Evolutionary conservation across 495 filamentous ascomycete genomes (phyloP), one percentile per base, ranked within the genome.

Genomic region (Xylaria cubensis): DNA sequence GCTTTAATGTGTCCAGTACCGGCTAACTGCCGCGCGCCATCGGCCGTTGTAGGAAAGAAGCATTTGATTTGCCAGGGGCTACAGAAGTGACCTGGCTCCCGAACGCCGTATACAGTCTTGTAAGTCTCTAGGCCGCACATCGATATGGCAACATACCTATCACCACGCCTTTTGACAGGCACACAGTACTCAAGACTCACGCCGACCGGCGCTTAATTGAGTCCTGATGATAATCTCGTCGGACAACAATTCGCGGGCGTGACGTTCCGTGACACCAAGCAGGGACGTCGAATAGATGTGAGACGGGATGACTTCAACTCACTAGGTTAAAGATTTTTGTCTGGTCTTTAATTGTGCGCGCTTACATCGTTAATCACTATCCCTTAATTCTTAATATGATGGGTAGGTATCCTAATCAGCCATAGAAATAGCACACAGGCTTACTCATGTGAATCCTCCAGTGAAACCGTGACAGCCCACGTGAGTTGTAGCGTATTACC

Each of bases 21-120:
- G 29, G 48, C 19, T 21, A 48, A 53, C 46, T 67, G 13, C 36
- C 65, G 65, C 65, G 65, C 65, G 65, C 65, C 21, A 67, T 56
- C 34, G 26, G 17, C 48, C n/a, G 32, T n/a, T 55, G 34, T 34
- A 50, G 42, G 50, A 13, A 67, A 29, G n/a, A 51, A n/a, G 4
- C 36, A 56, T 39, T 9, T 56, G 65, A 67, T 67, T 67, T 34
- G 65, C 65, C 24, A 4, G 19, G 10, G 29, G 63, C 12, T 34
- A 6, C 63, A 50, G 63, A 65, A 29, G 19, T 51, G 44, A 39
- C 34, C 63, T 66, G 17, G 0, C 17, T 29, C 21, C 10, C 12
- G 10, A 29, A 26, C 8, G 24, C 24, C 10, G 50, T 34, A 29
- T 48, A 12, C n/a, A 17, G 15, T 53, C 17, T n/a, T 42, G 36